Evolutionary conservation across 2,329 filamentous ascomycete genomes (phyloP).

Genomic region (Xylariaceae sp.): DNA sequence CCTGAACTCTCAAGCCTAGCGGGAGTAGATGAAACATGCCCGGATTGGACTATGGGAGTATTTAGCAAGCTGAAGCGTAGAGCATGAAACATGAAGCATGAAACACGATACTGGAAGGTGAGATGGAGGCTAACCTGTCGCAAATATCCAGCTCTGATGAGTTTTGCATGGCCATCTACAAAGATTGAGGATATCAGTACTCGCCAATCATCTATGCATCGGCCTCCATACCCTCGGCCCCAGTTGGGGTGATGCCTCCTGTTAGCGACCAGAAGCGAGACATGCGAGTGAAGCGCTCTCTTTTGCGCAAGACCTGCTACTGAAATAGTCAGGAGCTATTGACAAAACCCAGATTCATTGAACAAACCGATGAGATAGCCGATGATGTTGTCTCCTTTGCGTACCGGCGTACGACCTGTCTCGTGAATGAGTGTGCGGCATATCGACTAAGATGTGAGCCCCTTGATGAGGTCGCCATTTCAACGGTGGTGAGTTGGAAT

Average conservation of each 20-base stretch:
- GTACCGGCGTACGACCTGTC: neutral
- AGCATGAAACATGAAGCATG: neutral
- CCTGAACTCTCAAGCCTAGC: conserved; percentile 78
- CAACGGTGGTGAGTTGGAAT: no score
- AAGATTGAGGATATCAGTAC: neutral
- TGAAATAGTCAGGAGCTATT: conserved; percentile 4
- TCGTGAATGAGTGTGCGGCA: neutral
- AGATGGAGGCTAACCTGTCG: conserved; percentile 53
- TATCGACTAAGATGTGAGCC: neutral
- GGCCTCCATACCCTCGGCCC: conserved; percentile 46
- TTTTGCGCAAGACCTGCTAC: conserved; percentile 10
- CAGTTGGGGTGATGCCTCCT: conserved; percentile 58
- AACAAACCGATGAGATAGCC: conserved; percentile 12
- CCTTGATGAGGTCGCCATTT: no score
- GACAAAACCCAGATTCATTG: neutral
- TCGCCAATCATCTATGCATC: neutral
- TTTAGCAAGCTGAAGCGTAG: conserved; percentile 1
- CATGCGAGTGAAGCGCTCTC: conserved; percentile 39
- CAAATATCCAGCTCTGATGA: conserved; percentile 68
- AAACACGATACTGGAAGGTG: no score
- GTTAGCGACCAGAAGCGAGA: conserved; percentile 79
- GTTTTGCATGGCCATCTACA: conserved; percentile 61
- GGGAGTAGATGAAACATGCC: conserved; percentile 92
- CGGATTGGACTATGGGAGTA: conserved; percentile 58
- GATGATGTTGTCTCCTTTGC: conserved; percentile 1